Evolutionary conservation across 1,284 basidiomycete species (phyloP), one percentile per base, ranked within the genome.

Genomic region (Ganoderma leucocontextum): DNA sequence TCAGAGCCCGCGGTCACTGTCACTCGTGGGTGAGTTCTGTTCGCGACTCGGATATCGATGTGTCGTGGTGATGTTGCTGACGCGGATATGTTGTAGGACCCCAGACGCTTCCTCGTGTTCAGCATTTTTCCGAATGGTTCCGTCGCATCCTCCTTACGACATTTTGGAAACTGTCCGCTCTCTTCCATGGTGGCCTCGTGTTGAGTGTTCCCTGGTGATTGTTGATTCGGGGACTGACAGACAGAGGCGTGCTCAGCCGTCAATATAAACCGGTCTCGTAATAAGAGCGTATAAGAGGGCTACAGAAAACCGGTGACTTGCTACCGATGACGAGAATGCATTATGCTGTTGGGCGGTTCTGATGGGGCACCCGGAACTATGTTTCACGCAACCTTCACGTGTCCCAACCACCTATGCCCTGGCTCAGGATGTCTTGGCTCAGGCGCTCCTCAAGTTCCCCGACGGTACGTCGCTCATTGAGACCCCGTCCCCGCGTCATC

Each of bases 41-140:
- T 53, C 29, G 29, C 29, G 29, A 29, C 17, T 33, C 17, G 52
- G 29, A 55, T 55, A 55, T 55, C 52, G 52, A 35, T 35, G 22
- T 52, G 47, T 52, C 22, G 47, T 52, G 25, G 47, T 52, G 47
- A 55, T 55, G 52, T 55, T 55, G 52, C 52, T 55, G 52, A 33
- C 52, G 52, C 33, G 22, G 9, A 55, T 55, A 33, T 55, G 52
- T 55, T 35, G 52, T 29, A 22, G 52, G 52, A 55, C 52, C 52
- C 52, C 52, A 55, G 15, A 55, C 17, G 15, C 33, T 55, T 55
- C 52, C 29, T 55, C 52, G 52, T 35, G 52, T 55, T 19, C 52
- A 17, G 13, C 15, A 25, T 53, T 35, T 55, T 35, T 55, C 33
- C 52, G 52, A 19, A 35, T 55, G 52, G 15, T 55, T 55, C 52